These are phyloP conservation scores for Leishmania braziliensis DNA, from an alignment of 208 protist species.

Conservation along the genomic window DNA sequence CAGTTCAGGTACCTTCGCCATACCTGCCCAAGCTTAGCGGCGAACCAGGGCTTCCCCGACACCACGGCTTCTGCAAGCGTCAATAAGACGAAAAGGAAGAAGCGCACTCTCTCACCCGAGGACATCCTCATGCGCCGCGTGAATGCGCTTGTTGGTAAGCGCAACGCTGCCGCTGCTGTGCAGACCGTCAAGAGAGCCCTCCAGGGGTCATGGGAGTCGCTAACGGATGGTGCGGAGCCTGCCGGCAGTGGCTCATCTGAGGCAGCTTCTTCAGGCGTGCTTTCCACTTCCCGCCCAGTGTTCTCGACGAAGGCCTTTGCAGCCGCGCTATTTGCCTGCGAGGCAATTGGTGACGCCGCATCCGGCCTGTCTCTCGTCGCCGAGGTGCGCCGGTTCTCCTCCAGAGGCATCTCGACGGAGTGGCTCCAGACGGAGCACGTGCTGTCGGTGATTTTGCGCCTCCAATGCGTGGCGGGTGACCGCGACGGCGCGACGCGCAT, in stretches of 20 bases:
- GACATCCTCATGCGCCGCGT: slow-evolving; percentile 23
- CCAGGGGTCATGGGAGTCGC: slow-evolving; percentile 5
- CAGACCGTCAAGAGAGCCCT: slow-evolving; percentile 17
- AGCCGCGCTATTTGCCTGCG: slow-evolving; percentile 57
- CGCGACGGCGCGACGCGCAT: slow-evolving; percentile 46
- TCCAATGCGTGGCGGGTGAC: slow-evolving; percentile 61
- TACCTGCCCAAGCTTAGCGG: neutral
- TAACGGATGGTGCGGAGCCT: neutral
- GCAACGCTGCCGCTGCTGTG: slow-evolving; percentile 31
- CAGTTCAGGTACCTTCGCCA: neutral
- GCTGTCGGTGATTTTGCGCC: slow-evolving; percentile 58
- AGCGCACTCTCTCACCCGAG: slow-evolving; percentile 16
- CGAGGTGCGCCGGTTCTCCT: slow-evolving; percentile 32
- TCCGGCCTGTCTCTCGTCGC: slow-evolving; percentile 50
- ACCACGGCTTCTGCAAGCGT: neutral
- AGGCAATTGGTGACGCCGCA: slow-evolving; percentile 27
- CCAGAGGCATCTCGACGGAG: slow-evolving; percentile 6
- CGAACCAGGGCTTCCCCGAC: neutral
- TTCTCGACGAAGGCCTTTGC: slow-evolving; percentile 45
- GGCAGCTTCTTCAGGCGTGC: neutral
- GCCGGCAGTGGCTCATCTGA: neutral
- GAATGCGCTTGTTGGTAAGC: slow-evolving; percentile 27
- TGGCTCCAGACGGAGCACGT: slow-evolving; percentile 64
- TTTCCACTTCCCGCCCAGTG: neutral
- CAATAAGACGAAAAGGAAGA: neutral